Evolutionary conservation across 2,329 filamentous ascomycete species (phyloP), one percentile per base, ranked within the genome.

Genomic region (Nemania sp.): DNA sequence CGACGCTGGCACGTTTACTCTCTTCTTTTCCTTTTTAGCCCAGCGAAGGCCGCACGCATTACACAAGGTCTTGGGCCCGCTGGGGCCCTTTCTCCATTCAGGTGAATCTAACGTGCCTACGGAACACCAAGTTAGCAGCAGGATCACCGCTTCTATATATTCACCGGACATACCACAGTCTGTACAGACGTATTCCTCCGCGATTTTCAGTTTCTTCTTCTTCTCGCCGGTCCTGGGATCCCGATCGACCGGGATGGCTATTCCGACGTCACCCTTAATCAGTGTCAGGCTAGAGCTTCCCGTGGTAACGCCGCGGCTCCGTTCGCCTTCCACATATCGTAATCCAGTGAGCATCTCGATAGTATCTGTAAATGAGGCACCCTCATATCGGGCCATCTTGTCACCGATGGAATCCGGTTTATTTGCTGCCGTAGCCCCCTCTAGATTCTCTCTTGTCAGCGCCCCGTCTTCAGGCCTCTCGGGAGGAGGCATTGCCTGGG

Each of bases 21-120:
- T 77, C 72, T 92, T 94, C 81, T 95, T 95, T 73, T 95, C 91
- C 72, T 91, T 92, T 84, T 90, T 87, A 15, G 87, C 87, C 87
- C 87, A 90, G 54, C 87, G 81, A 32, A 90, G 78, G 39, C 94
- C 94, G 73, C 94, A 98, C 7, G 94, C 94, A 78, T 98, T 98
- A 77, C 94, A 98, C 12, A 98, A 79, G 9, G 94, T 97, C 76
- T 98, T 97, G 1, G 93, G 93, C 2, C 94, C 94, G 64, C 86
- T 91, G 0, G 94, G 94, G 0, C 94, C 94, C 75, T 97, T 97
- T 64, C 94, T 84, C 94, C 94, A 98, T 79, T 98, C 94, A 0
- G 94, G 94, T 15, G 91, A 96, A 72, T 97, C 93, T 42, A 96
- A 82, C 0, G 92, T 97, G 35, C 85, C 86, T 88, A 63, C 4